phyloP scores from a whole-genome alignment of 2,329 filamentous ascomycete species.

The Paecilomyces dactylethromorphus region DNA sequence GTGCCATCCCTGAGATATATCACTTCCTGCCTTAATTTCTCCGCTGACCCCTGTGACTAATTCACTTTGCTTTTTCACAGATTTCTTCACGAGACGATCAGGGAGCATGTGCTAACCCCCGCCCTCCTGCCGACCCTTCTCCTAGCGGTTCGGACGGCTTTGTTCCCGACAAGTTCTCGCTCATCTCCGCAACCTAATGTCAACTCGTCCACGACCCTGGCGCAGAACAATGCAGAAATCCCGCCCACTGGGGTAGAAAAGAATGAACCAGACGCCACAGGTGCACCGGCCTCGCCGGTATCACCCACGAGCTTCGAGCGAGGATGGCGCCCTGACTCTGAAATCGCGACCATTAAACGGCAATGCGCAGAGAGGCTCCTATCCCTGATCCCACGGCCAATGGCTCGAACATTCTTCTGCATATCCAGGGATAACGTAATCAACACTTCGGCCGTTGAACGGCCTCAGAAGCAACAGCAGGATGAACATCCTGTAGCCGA shows the following conservation, averaged over 20 bases:
- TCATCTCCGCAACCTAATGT: slow-evolving; percentile 46
- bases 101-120: slow-evolving; percentile 59
- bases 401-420: slow-evolving; percentile 41
- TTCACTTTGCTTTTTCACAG: slow-evolving; percentile 16
- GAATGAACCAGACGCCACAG: neutral
- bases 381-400: slow-evolving; percentile 35
- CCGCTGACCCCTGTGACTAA: slow-evolving; percentile 1
- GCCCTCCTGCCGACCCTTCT: slow-evolving; percentile 57
- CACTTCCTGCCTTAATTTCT: neutral
- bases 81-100: slow-evolving; percentile 40
- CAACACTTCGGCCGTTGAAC: slow-evolving; percentile 5
- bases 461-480: slow-evolving; percentile 1
- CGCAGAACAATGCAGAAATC: slow-evolving; percentile 10
- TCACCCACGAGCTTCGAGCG: slow-evolving; percentile 5
- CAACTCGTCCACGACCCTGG: slow-evolving; percentile 15
- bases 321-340: slow-evolving; percentile 16
- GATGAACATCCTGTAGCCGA: slow-evolving; percentile 4
- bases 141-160: slow-evolving; percentile 59
- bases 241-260: neutral
- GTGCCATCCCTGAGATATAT: neutral
- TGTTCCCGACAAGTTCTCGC: slow-evolving; percentile 82
- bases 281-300: slow-evolving; percentile 3
- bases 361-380: slow-evolving; percentile 38
- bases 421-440: slow-evolving; percentile 11
- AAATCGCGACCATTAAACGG: slow-evolving; percentile 36